A percentile compares a stretch with the other conserved stretches of the same genome.
These are phyloP conservation scores for Artemisia tridentata DNA, from an alignment of 129 eudicot species.

Conservation along the genomic window DNA sequence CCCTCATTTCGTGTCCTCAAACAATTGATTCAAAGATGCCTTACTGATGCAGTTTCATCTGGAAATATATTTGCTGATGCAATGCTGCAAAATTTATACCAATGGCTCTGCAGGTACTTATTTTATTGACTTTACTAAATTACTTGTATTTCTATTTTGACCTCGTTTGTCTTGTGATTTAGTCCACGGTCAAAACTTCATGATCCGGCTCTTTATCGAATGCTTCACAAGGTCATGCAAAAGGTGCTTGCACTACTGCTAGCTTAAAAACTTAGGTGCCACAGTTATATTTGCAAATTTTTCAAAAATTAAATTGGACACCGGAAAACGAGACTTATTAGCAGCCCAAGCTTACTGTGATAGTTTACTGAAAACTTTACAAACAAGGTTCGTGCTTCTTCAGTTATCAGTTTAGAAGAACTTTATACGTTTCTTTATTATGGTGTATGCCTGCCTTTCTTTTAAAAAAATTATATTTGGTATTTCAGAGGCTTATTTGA, in stretches of 20 bases:
- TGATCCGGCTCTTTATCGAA: neutral
- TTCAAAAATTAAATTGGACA: conserved; percentile 73
- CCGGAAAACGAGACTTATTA: conserved; percentile 78
- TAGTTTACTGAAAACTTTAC: conserved; percentile 66
- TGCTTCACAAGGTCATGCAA: neutral
- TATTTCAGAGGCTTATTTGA: conserved; percentile 72
- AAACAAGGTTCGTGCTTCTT: conserved; percentile 53
- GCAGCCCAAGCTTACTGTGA: conserved; percentile 95
- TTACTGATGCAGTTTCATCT: conserved; percentile 76
- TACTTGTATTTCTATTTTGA: neutral
- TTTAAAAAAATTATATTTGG: neutral
- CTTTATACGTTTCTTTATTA: neutral
- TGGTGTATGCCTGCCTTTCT: conserved; percentile 1
- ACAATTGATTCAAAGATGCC: conserved; percentile 84
- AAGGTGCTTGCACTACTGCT: conserved; percentile 70
- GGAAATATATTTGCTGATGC: conserved; percentile 94
- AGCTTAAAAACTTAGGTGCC: conserved; percentile 88
- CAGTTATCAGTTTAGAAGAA: neutral
- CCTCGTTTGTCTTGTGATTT: neutral
- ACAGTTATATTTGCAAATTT: conserved; percentile 74
- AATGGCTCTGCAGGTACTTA: conserved; percentile 96
- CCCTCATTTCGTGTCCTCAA: conserved; percentile 85
- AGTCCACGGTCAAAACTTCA: neutral
- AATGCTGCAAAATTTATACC: conserved; percentile 83
- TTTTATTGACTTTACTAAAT: conserved; percentile 9